Conservation (phyloP, 2,329 filamentous ascomycete genomes). For the Trichoderma sp. region DNA sequence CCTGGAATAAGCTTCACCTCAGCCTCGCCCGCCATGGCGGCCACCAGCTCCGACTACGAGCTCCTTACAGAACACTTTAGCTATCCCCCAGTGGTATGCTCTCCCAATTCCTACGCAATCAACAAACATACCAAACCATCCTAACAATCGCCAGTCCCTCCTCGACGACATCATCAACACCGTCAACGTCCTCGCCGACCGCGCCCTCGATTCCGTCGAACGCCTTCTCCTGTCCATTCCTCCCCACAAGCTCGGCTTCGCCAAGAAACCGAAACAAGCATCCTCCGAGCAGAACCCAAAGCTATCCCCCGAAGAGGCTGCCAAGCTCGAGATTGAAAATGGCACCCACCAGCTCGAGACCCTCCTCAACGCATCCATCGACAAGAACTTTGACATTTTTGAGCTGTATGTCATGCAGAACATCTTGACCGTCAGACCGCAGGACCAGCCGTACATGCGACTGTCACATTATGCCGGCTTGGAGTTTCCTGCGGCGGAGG, state of each 20-base stretch:
- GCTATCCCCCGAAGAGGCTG: conserved; percentile 44
- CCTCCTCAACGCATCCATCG: conserved; percentile 75
- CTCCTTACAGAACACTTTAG: conserved; percentile 94
- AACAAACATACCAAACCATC: not conserved
- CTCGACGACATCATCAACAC: conserved; percentile 98
- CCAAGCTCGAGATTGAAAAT: conserved; percentile 74
- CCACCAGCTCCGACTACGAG: conserved; percentile 55
- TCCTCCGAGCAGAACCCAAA: conserved; percentile 31
- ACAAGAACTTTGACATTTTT: conserved; percentile 82
- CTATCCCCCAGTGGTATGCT: conserved; percentile 83
- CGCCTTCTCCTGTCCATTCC: conserved; percentile 73
- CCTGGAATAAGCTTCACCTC: conserved; percentile 2
- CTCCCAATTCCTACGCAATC: conserved; percentile 10
- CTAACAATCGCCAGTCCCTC: conserved; percentile 64
- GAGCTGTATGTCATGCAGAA: conserved; percentile 91
- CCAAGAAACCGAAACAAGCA: conserved; percentile 37
- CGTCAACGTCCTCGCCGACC: conserved; percentile 90
- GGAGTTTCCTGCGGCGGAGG: conserved; percentile 43
- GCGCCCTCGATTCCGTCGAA: conserved; percentile 85
- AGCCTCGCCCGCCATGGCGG: conserved; percentile 32
- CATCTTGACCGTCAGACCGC: conserved; percentile 68
- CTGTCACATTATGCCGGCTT: conserved; percentile 81
- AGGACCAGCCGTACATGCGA: conserved; percentile 76
- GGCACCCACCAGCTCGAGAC: conserved; percentile 85
- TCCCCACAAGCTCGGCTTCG: conserved; percentile 80